Base-by-base conservation (phyloP, 805 yeast genomes). In the Debaryomyces hansenii region DNA sequence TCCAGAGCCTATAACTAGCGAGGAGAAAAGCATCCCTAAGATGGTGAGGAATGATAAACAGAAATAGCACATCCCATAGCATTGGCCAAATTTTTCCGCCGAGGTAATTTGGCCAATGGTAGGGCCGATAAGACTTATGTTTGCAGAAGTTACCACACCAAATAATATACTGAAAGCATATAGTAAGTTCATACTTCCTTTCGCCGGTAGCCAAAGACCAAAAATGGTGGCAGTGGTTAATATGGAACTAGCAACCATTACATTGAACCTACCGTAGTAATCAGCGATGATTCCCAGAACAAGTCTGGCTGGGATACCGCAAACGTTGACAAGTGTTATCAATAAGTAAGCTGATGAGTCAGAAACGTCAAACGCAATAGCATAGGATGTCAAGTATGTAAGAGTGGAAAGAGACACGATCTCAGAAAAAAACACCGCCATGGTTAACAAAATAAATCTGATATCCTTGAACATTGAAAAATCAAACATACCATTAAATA, bases 91-190 rank as follows among this genome's bases (percentile, higher is more conserved):
- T 50, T 72, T 76, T 38, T 75, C 75, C 1, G 78, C 74, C 43
- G 77, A 74, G 14, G 85, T 79, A 31, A 83, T 79, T 42, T 78
- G 82, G 0, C 83, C 84, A 32, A 79, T 68, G 53, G 85, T 78
- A 2, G 79, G 82, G 2, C 87, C 86, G 12, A 82, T 75, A 38
- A 82, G 56, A 3, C 85, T 74, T 41, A 82, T 65, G 4, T 81
- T 77, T 0, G 85, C 74, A 4, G 85, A 80, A 4, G 83, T 72
- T 41, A 75, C 66, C 46, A 82, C 74, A 0, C 88, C 88, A 58
- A 75, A 82, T 4, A 78, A 52, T 1, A 66, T 70, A 11, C 80
- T 64, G 51, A 78, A 82, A 1, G 74, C 76, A 60, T 55, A 62
- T 70, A 76, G 37, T 66, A 59, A 6, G 59, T 76, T 16, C 53